Conservation (phyloP, 2,329 filamentous ascomycete species). For the Hymenoscyphus fructigenus region DNA sequence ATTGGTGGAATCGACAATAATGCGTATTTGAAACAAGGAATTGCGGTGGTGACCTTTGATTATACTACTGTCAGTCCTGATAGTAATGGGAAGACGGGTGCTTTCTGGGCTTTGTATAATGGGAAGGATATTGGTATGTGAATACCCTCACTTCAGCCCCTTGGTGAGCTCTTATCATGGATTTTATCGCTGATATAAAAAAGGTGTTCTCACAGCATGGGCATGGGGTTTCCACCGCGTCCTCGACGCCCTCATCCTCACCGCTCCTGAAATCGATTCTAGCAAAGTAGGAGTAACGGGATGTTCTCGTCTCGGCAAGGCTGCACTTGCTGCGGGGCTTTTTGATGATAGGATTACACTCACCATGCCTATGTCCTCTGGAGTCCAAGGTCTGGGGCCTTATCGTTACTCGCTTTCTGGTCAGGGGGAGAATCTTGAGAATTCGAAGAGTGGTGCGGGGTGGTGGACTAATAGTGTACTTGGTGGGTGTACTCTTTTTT, state of each 20-base stretch:
- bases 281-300: conserved; percentile 38
- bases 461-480: conserved; percentile 38
- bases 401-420: conserved; percentile 44
- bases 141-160: too few relatives aligned
- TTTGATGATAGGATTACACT: conserved; percentile 40
- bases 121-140: conserved; percentile 47
- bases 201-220: conserved; percentile 39
- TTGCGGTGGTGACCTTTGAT: conserved; percentile 50
- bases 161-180: not conserved
- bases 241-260: conserved; percentile 37
- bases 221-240: conserved; percentile 42
- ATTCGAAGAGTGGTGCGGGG: conserved; percentile 38
- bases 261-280: conserved; percentile 40
- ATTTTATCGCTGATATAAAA: not conserved
- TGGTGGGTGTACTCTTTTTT: too few relatives aligned
- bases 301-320: conserved; percentile 39
- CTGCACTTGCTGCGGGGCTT: conserved; percentile 37
- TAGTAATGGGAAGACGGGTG: conserved; percentile 49
- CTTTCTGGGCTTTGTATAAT: conserved; percentile 50
- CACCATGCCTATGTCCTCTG: conserved; percentile 39
- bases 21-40: conserved; percentile 47
- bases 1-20: conserved; percentile 51
- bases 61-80: conserved; percentile 49
- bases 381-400: conserved; percentile 38
- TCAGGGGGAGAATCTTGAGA: conserved; percentile 43